Conservation (phyloP, 805 yeast species). For the Candida hungchunana region DNA sequence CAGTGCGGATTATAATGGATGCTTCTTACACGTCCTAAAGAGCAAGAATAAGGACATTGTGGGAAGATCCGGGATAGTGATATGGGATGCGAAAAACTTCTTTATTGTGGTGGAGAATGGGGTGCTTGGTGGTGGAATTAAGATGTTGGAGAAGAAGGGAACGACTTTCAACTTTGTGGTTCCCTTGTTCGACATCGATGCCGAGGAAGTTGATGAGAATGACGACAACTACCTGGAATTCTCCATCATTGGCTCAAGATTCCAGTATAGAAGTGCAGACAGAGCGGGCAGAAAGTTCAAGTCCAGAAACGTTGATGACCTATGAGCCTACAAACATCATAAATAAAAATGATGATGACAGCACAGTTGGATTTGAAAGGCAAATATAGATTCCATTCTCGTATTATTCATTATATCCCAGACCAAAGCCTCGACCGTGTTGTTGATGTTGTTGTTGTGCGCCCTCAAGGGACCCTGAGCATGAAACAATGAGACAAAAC, state of each 20-base stretch:
- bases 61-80: constrained; percentile 69
- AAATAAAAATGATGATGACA: no score
- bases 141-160: constrained; percentile 63
- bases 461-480: no score
- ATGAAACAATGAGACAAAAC: no score
- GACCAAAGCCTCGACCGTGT: no score
- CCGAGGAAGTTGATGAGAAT: constrained; percentile 21
- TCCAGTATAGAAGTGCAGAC: constrained; percentile 71
- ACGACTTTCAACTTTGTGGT: constrained; percentile 54
- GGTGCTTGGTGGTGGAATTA: constrained; percentile 54
- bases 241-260: constrained; percentile 73
- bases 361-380: neutral
- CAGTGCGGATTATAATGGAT: constrained; percentile 79
- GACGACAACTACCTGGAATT: constrained; percentile 46
- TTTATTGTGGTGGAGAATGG: constrained; percentile 53
- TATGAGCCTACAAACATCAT: constrained; percentile 17
- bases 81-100: constrained; percentile 78
- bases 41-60: constrained; percentile 53
- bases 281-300: constrained; percentile 84
- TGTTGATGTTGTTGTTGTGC: no score
- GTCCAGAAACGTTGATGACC: constrained; percentile 65
- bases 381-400: neutral
- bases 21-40: constrained; percentile 53
- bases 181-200: constrained; percentile 25
- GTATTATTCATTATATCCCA: no score